Conservation (phyloP, 2,329 filamentous ascomycete species). For the Elsinoe fawcettii region DNA sequence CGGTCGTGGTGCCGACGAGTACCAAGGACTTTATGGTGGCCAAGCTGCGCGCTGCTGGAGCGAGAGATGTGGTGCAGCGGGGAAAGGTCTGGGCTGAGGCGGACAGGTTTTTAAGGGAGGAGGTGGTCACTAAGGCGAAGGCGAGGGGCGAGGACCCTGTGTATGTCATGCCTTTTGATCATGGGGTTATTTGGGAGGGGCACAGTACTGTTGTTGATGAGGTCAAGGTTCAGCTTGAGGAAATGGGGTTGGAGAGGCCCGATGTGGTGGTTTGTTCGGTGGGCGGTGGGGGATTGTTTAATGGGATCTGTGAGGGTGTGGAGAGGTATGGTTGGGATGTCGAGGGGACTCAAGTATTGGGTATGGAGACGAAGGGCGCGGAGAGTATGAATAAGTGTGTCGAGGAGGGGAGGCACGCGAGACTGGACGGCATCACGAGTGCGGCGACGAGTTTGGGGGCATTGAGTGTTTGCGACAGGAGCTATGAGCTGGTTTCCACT, state of each 20-base stretch:
- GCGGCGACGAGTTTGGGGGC: slow-evolving; percentile 69
- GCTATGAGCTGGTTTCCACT: slow-evolving; percentile 55
- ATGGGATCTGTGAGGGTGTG: slow-evolving; percentile 65
- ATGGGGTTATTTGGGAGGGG: slow-evolving; percentile 60
- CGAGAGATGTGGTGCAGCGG: slow-evolving; percentile 57
- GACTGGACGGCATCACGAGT: slow-evolving; percentile 63
- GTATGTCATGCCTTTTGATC: slow-evolving; percentile 64
- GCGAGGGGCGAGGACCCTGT: slow-evolving; percentile 44
- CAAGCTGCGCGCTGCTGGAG: slow-evolving; percentile 61
- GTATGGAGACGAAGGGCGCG: slow-evolving; percentile 68
- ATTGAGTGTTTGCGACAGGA: slow-evolving; percentile 58
- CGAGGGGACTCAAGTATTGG: slow-evolving; percentile 49
- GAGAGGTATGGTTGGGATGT: slow-evolving; percentile 35
- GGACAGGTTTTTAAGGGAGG: slow-evolving; percentile 55
- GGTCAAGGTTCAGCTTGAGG: slow-evolving; percentile 35
- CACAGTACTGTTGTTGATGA: slow-evolving; percentile 53
- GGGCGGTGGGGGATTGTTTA: slow-evolving; percentile 72
- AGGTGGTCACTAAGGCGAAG: slow-evolving; percentile 40
- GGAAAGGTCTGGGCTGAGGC: slow-evolving; percentile 64
- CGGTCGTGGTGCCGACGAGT: slow-evolving; percentile 63
- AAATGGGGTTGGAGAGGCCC: slow-evolving; percentile 36
- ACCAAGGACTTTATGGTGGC: slow-evolving; percentile 63
- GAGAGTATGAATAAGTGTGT: slow-evolving; percentile 61
- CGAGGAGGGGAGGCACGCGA: slow-evolving; percentile 44
- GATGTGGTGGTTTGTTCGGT: slow-evolving; percentile 70